Evolutionary conservation across 306 rosid species (phyloP), one percentile per base, ranked within the genome.

Genomic region (Vigna reflexopilosa): DNA sequence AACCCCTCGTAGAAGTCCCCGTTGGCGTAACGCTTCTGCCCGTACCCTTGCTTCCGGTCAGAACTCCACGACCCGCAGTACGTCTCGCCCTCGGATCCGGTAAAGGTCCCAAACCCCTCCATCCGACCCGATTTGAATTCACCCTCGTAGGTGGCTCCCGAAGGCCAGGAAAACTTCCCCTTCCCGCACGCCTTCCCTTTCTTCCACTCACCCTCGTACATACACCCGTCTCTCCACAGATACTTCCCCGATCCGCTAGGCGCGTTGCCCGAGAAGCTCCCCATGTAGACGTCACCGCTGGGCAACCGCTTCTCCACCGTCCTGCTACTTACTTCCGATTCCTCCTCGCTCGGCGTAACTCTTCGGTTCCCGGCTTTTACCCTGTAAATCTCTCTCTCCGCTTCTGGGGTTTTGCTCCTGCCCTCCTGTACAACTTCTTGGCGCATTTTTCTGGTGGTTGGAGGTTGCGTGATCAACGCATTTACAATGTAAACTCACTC

Each of bases 171-270:
- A 87, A 96, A 91, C 40, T 83, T 93, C 0, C 99, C 99, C 36
- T 89, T 96, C 0, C 97, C 98, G 1, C 93, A 91, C 58, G 97
- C 98, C 44, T 96, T 96, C 1, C 99, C 99, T 49, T 85, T 79
- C 72, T 89, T 88, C 99, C 99, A 96, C 28, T 90, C 97, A 0
- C 99, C 99, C 44, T 90, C 97, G 81, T 96, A 93, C 96, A 93
- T 88, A 80, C 98, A 96, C 5, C 99, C 98, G 82, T 96, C 99
- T 0, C 76, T 83, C 99, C 99, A 96, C 34, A 90, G 57, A 49
- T 96, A 96, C 78, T 93, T 96, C 1, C 99, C 98, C 28, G 94
- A 96, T 83, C 99, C 98, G 80, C 88, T 82, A 0, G 98, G 99
- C 30, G 71, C 85, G 70, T 79, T 85, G 0, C 90, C 91, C 12